These are phyloP conservation scores for Nemania bipapillata DNA, from an alignment of 2,329 filamentous ascomycete genomes.

Conservation along the genomic window DNA sequence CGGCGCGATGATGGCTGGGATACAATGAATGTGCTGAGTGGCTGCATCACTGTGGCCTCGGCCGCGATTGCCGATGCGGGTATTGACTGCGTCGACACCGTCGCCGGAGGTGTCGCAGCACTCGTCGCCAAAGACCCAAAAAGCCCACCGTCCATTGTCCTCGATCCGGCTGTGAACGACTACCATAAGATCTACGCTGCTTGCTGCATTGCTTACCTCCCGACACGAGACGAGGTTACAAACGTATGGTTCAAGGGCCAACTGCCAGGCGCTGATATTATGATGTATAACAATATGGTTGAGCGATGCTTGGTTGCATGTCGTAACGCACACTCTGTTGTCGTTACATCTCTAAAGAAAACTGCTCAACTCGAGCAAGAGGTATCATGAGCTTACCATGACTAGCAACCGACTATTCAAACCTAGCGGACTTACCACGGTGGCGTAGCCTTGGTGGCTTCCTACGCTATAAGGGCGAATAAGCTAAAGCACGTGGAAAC, in stretches of 20 bases:
- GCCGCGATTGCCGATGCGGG: slow-evolving; percentile 93
- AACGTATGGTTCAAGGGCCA: slow-evolving; percentile 92
- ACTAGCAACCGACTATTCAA: not conserved
- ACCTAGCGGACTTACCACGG: not conserved
- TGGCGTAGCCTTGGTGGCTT: not conserved
- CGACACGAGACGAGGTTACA: slow-evolving; percentile 87
- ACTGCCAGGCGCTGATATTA: slow-evolving; percentile 58
- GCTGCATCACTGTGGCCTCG: slow-evolving; percentile 92
- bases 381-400: slow-evolving; percentile 39
- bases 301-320: slow-evolving; percentile 58
- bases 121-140: slow-evolving; percentile 64
- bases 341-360: slow-evolving; percentile 56
- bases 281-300: slow-evolving; percentile 56
- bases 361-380: slow-evolving; percentile 47
- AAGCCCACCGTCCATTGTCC: slow-evolving; percentile 63
- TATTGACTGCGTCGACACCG: slow-evolving; percentile 92
- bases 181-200: slow-evolving; percentile 81
- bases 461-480: not conserved
- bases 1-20: slow-evolving; percentile 77
- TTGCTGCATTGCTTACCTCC: slow-evolving; percentile 90
- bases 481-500: not conserved
- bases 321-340: slow-evolving; percentile 57
- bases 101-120: slow-evolving; percentile 88
- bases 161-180: slow-evolving; percentile 86
- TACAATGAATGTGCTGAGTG: slow-evolving; percentile 88